These are phyloP conservation scores for Trypanosomatidae sp. DNA, from an alignment of 208 protist genomes.

Conservation along the genomic window DNA sequence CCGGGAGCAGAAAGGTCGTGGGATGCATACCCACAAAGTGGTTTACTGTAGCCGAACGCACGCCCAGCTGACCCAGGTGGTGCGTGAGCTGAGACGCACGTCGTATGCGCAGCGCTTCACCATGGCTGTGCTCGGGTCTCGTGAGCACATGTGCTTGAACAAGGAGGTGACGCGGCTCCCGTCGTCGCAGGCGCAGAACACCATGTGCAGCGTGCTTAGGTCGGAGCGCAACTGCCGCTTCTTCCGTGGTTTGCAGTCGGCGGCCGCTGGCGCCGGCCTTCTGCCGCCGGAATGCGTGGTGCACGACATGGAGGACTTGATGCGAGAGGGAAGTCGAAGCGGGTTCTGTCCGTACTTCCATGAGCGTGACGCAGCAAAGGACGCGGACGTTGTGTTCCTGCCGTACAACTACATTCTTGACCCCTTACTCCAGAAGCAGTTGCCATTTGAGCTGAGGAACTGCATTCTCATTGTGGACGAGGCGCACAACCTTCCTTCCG, in stretches of 20 bases:
- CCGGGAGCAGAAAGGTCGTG: background rate
- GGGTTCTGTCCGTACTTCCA: constrained; percentile 97
- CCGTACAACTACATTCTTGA: constrained; percentile 99
- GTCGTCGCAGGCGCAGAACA: constrained; percentile 63
- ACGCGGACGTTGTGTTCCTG: constrained; percentile 96
- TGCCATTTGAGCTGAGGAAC: constrained; percentile 76
- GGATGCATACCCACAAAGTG: constrained; percentile 40
- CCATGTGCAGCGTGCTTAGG: constrained; percentile 68
- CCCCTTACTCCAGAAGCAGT: constrained; percentile 72
- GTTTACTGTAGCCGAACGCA: constrained; percentile 98
- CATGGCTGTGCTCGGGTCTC: constrained; percentile 93
- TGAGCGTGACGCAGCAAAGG: constrained; percentile 73
- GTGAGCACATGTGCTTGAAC: constrained; percentile 98
- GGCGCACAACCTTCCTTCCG: constrained; percentile 95
- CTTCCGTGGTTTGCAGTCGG: constrained; percentile 53
- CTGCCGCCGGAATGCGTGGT: constrained; percentile 39
- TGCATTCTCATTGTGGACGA: constrained; percentile 97
- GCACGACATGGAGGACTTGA: constrained; percentile 96
- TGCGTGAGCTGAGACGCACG: constrained; percentile 95
- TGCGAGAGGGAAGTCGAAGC: constrained; percentile 53
- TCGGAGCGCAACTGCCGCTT: constrained; percentile 77
- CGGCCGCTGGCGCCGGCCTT: constrained; percentile 10
- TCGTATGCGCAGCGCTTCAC: constrained; percentile 68
- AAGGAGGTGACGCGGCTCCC: constrained; percentile 68
- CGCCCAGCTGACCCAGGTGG: constrained; percentile 97